Conservation (phyloP, 2,329 filamentous ascomycete species). For the Cladosporium sp. region DNA sequence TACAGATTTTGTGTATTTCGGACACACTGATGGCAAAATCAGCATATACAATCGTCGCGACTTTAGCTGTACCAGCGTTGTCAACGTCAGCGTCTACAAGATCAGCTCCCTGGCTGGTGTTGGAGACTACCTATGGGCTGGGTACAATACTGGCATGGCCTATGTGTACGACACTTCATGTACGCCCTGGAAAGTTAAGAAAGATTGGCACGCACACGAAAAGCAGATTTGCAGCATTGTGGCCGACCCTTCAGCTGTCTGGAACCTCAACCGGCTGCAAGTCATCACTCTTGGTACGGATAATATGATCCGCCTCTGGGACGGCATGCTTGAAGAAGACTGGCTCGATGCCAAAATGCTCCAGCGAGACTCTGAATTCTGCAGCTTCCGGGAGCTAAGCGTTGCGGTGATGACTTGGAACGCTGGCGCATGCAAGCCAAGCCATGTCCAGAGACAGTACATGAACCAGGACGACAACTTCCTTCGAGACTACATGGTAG, state of each 20-base stretch:
- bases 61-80: slow-evolving; percentile 73
- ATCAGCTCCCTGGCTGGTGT: slow-evolving; percentile 85
- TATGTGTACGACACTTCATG: slow-evolving; percentile 85
- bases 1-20: slow-evolving; percentile 80
- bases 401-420: slow-evolving; percentile 93
- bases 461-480: slow-evolving; percentile 72
- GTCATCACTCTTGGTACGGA: slow-evolving; percentile 87
- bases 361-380: slow-evolving; percentile 76
- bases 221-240: slow-evolving; percentile 77
- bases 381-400: slow-evolving; percentile 78
- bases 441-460: slow-evolving; percentile 66
- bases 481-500: slow-evolving; percentile 75
- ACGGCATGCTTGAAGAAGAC: slow-evolving; percentile 88
- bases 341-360: slow-evolving; percentile 94
- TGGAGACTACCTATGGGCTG: slow-evolving; percentile 84
- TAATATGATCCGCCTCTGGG: slow-evolving; percentile 82
- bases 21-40: slow-evolving; percentile 90
- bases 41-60: slow-evolving; percentile 83
- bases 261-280: slow-evolving; percentile 80
- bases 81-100: slow-evolving; percentile 92
- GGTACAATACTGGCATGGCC: slow-evolving; percentile 90
- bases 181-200: slow-evolving; percentile 85
- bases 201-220: slow-evolving; percentile 92
- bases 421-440: slow-evolving; percentile 89
- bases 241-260: slow-evolving; percentile 78